Evolutionary conservation across 1,284 basidiomycete genomes (phyloP).

Genomic region (Nidula niveotomentosa): DNA sequence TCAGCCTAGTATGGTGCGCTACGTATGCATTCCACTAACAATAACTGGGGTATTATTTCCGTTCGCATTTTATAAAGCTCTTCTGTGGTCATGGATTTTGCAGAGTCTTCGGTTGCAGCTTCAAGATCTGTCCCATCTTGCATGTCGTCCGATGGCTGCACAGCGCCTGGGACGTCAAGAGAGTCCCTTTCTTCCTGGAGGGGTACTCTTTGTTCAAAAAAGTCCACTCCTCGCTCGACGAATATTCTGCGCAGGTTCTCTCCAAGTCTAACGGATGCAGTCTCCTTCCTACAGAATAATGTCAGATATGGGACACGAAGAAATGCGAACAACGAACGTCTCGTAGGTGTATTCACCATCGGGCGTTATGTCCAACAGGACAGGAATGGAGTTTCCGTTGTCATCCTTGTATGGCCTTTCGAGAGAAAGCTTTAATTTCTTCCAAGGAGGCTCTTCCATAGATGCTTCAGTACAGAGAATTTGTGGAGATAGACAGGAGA

Average conservation of each 20-base stretch:
- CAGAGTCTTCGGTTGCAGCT: constrained; percentile 18
- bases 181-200: constrained; percentile 21
- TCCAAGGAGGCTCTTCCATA: constrained; percentile 48
- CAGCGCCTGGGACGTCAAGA: constrained; percentile 1
- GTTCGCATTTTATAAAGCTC: constrained; percentile 71
- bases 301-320: constrained; percentile 1
- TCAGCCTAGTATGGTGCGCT: constrained; percentile 3
- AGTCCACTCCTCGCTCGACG: constrained; percentile 67
- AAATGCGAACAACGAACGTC: constrained; percentile 44
- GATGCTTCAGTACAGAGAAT: constrained; percentile 1
- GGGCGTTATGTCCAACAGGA: constrained; percentile 67
- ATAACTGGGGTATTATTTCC: constrained; percentile 67
- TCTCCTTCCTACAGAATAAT: constrained; percentile 44
- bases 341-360: constrained; percentile 70
- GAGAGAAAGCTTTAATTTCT: constrained; percentile 61
- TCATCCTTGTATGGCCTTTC: constrained; percentile 81
- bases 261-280: constrained; percentile 51
- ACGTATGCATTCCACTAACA: constrained; percentile 41
- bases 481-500: too few relatives aligned
- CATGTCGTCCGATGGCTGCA: too few relatives aligned
- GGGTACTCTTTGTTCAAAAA: constrained; percentile 54
- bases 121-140: constrained; percentile 21
- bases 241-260: constrained; percentile 71
- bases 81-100: constrained; percentile 66
- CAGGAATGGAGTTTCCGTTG: constrained; percentile 55